Evolutionary conservation across 225 moss, liverwort and hornwort species (phyloP).

Genomic region (Takakia lepidozioides): DNA sequence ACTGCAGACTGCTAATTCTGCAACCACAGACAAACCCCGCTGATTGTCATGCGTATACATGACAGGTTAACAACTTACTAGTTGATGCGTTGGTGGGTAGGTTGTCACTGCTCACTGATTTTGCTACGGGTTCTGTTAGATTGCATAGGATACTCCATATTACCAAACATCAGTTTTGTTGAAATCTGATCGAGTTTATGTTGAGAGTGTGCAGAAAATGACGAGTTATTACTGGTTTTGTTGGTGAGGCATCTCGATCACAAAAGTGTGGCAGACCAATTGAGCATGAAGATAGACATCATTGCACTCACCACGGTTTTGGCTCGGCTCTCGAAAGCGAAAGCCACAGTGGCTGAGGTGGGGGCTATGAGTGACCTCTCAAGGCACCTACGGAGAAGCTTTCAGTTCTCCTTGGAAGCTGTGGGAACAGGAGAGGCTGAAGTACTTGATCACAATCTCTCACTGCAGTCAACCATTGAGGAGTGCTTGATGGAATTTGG

Average conservation of each 20-base stretch:
- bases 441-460: conserved; percentile 30
- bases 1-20: too few species aligned
- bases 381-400: conserved; percentile 72
- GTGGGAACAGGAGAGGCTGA: conserved; percentile 19
- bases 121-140: too few species aligned
- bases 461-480: conserved; percentile 63
- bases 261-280: conserved; percentile 34
- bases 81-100: too few species aligned
- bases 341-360: conserved; percentile 68
- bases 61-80: too few species aligned
- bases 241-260: conserved; percentile 87
- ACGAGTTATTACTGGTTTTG: conserved; percentile 62
- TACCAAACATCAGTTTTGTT: too few species aligned
- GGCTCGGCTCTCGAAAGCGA: conserved; percentile 70
- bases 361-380: conserved; percentile 82
- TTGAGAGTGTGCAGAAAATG: conserved; percentile 65
- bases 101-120: too few species aligned
- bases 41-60: too few species aligned
- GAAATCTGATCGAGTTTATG: too few species aligned
- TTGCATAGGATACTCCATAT: too few species aligned
- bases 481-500: conserved; percentile 82
- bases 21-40: too few species aligned
- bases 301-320: conserved; percentile 59
- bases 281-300: conserved; percentile 53
- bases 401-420: conserved; percentile 46